Evolutionary conservation across 768 basidiomycete species (phyloP).

Genomic region (Russula griseocarnosa): DNA sequence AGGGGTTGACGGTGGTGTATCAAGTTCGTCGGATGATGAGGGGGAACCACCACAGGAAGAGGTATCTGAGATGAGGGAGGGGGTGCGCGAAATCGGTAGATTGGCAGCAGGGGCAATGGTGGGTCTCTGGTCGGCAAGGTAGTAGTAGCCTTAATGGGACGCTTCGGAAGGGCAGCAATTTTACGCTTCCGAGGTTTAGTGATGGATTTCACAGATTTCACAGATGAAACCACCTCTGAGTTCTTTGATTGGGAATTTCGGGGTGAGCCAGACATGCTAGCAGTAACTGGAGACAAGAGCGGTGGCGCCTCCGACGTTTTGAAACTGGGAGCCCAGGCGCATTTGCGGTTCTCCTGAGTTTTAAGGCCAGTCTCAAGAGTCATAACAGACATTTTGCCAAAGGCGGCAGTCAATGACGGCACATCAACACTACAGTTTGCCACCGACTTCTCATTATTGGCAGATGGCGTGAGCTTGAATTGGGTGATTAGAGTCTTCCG

Average conservation of each 20-base stretch:
- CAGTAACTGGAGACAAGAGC: background rate
- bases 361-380: too few relatives aligned
- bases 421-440: background rate
- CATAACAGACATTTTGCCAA: conserved; percentile 6
- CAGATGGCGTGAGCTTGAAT: background rate
- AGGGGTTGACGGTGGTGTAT: conserved; percentile 24
- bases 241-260: background rate
- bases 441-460: too few relatives aligned
- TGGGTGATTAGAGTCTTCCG: background rate
- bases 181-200: conserved; percentile 9
- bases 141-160: background rate
- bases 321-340: background rate
- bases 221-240: background rate
- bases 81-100: conserved; percentile 4
- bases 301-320: background rate
- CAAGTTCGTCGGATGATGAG: conserved; percentile 27
- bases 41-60: conserved; percentile 12
- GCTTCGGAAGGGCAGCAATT: conserved; percentile 15
- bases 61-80: conserved; percentile 14
- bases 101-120: background rate
- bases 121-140: background rate
- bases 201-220: background rate
- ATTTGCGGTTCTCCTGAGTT: background rate
- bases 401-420: background rate
- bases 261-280: background rate